A percentile compares a stretch with the other conserved stretches of the same genome.
Conservation (phyloP, 2,329 filamentous ascomycete genomes). For the Verticillium alfalfae region DNA sequence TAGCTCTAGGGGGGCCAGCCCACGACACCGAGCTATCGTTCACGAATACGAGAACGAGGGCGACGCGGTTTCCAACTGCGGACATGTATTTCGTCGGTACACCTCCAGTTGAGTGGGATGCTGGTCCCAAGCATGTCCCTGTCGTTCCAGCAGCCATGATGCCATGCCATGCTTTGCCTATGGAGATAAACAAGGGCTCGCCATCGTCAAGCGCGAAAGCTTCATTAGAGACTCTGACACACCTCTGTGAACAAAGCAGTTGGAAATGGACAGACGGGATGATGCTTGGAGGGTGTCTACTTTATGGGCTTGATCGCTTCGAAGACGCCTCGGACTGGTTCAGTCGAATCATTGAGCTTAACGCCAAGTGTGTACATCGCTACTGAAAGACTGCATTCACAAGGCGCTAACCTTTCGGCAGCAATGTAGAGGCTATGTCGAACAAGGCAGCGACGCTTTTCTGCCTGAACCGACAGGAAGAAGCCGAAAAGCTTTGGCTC, state of each 20-base stretch:
- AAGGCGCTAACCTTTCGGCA: constrained; percentile 23
- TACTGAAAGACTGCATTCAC: background rate
- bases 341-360: constrained; percentile 52
- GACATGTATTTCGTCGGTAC: too few relatives aligned
- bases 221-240: constrained; percentile 66
- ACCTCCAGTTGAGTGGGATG: constrained; percentile 1
- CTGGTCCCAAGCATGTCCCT: background rate
- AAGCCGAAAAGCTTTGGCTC: constrained; percentile 83
- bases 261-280: constrained; percentile 95
- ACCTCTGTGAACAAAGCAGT: constrained; percentile 70
- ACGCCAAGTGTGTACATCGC: constrained; percentile 42
- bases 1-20: background rate
- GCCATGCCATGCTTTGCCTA: background rate
- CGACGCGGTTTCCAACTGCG: background rate
- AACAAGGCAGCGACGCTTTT: constrained; percentile 88
- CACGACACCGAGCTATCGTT: background rate
- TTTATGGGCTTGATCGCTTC: constrained; percentile 84
- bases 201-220: constrained; percentile 44
- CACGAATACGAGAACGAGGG: background rate
- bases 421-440: constrained; percentile 87
- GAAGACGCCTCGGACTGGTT: constrained; percentile 73
- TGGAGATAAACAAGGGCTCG: background rate
- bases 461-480: constrained; percentile 72
- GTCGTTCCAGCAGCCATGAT: background rate
- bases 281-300: constrained; percentile 82